Conservation (phyloP, 257 asterid species). For the Ballota nigra region DNA sequence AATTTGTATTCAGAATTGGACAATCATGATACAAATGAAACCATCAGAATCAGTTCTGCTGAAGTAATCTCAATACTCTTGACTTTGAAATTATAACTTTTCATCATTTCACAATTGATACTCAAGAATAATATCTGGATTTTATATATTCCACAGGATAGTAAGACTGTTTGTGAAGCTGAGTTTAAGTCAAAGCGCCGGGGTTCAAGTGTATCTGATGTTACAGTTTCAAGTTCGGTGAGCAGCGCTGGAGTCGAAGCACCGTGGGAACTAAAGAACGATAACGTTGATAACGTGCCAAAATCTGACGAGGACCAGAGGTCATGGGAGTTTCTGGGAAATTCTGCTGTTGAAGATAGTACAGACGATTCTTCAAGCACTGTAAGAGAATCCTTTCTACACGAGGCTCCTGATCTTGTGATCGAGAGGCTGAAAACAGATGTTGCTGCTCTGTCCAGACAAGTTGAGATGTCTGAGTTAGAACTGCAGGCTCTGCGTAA, state of each 20-base stretch:
- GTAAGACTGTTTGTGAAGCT: slow-evolving; percentile 24
- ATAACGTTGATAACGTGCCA: slow-evolving; percentile 13
- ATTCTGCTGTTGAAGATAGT: slow-evolving; percentile 48
- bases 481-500: slow-evolving; percentile 90
- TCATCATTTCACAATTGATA: not conserved
- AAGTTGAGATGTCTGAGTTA: slow-evolving; percentile 65
- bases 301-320: slow-evolving; percentile 38
- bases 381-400: slow-evolving; percentile 39
- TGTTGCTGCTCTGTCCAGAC: slow-evolving; percentile 62
- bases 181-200: slow-evolving; percentile 37
- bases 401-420: slow-evolving; percentile 33
- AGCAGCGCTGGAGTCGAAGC: slow-evolving; percentile 63
- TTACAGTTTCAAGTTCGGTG: slow-evolving; percentile 63
- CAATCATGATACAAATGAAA: slow-evolving; percentile 36
- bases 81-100: not conserved
- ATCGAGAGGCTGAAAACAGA: slow-evolving; percentile 66
- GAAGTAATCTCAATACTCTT: slow-evolving; percentile 47
- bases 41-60: slow-evolving; percentile 23
- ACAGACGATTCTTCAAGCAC: slow-evolving; percentile 53
- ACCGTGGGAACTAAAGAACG: slow-evolving; percentile 47
- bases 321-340: slow-evolving; percentile 74
- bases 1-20: slow-evolving; percentile 37
- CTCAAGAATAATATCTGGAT: not conserved
- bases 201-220: slow-evolving; percentile 71
- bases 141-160: slow-evolving; percentile 37